A percentile compares a stretch with the other conserved stretches of the same genome.
Conservation (phyloP, 225 moss, liverwort and hornwort genomes). For the Takakia lepidozioides region DNA sequence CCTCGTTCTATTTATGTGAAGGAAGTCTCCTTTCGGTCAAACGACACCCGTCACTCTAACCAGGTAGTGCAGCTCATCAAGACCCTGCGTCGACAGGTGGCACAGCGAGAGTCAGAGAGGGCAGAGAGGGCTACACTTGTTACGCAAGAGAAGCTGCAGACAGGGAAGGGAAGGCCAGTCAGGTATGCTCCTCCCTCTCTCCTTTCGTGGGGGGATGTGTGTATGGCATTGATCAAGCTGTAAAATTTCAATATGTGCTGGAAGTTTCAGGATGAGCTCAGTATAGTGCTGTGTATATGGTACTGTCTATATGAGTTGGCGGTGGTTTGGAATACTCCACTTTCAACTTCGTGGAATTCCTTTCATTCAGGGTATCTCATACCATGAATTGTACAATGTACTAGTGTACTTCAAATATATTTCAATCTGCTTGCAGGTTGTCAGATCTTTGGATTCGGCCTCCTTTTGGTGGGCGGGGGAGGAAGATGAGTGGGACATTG, state of each 20-base stretch:
- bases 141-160: conserved; percentile 76
- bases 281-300: too few relatives aligned
- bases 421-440: conserved; percentile 27
- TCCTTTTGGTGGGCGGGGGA: conserved; percentile 87
- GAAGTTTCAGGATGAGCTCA: too few relatives aligned
- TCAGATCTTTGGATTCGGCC: conserved; percentile 97
- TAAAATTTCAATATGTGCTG: too few relatives aligned
- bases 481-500: conserved; percentile 90
- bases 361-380: too few relatives aligned
- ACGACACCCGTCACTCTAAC: conserved; percentile 90
- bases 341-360: too few relatives aligned
- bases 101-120: conserved; percentile 91
- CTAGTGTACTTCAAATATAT: too few relatives aligned
- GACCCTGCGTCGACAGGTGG: conserved; percentile 88
- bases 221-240: too few relatives aligned
- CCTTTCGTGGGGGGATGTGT: too few relatives aligned
- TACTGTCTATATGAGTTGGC: too few relatives aligned
- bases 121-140: conserved; percentile 95
- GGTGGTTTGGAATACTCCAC: too few relatives aligned
- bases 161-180: conserved; percentile 77
- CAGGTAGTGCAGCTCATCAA: conserved; percentile 99
- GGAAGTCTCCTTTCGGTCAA: conserved; percentile 96
- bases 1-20: conserved; percentile 78
- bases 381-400: too few relatives aligned
- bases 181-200: conserved; percentile 26